A percentile compares a stretch with the other conserved stretches of the same genome.
phyloP scores from a whole-genome alignment of 148 eudicot species.

The Vaccinium macrocarpon region DNA sequence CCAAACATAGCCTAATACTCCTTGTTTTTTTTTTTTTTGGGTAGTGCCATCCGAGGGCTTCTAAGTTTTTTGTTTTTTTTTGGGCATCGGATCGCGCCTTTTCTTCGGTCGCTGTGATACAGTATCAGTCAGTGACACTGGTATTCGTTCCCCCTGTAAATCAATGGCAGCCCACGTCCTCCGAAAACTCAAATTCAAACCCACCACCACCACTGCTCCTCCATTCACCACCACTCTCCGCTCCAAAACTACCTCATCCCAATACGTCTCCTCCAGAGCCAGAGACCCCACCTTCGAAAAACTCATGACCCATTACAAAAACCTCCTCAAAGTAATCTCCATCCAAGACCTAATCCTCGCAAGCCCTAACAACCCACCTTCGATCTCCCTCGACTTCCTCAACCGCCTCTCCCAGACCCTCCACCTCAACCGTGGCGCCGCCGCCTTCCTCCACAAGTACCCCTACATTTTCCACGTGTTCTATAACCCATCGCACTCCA shows the following conservation, averaged over 20 bases:
- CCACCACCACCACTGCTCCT: constrained; percentile 15
- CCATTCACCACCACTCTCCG: constrained; percentile 13
- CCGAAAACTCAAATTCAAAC: constrained; percentile 33
- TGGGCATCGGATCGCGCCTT: no score
- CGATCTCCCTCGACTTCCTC: constrained; percentile 74
- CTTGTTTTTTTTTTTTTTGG: no score
- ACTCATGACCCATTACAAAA: constrained; percentile 81
- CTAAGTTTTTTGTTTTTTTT: no score
- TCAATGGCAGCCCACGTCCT: constrained; percentile 52
- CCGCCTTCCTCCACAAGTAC: constrained; percentile 61
- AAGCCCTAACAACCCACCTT: constrained; percentile 58
- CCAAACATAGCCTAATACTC: no score
- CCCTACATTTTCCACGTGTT: constrained; percentile 71
- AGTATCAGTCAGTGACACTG: background rate
- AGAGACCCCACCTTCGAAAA: constrained; percentile 92
- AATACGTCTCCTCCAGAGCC: constrained; percentile 64
- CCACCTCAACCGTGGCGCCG: constrained; percentile 85
- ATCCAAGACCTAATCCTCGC: constrained; percentile 84
- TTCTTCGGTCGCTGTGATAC: no score
- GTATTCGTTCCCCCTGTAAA: background rate
- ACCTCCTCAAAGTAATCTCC: constrained; percentile 62
- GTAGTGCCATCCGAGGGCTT: no score
- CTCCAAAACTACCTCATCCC: constrained; percentile 55
- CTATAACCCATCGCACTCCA: constrained; percentile 39
- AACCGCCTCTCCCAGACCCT: constrained; percentile 69